A percentile compares a stretch with the other conserved stretches of the same genome.
Evolutionary conservation across 129 eudicot genomes (phyloP).

Genomic region (Saposhnikovia divaricata): DNA sequence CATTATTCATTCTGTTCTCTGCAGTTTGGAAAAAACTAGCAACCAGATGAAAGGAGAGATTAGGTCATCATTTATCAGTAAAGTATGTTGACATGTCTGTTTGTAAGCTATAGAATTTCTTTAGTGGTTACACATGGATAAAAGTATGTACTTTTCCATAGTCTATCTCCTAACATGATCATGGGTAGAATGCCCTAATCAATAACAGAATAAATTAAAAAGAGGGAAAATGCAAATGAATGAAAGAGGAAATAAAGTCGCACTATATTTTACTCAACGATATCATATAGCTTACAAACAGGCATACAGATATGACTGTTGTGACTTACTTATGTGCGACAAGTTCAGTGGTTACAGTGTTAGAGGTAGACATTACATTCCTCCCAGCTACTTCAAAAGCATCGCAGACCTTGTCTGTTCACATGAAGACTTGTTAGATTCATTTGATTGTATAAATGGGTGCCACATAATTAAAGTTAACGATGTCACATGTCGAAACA

Average conservation of each 20-base stretch:
- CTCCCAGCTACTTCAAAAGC: slow-evolving; percentile 94
- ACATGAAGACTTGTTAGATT: slow-evolving; percentile 18
- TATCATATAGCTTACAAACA: not conserved
- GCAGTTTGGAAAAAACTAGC: not conserved
- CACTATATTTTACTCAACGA: not conserved
- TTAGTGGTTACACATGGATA: not conserved
- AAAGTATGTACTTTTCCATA: not conserved
- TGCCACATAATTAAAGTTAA: not conserved
- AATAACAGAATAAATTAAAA: not conserved
- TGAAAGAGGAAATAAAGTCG: not conserved
- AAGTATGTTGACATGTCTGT: not conserved
- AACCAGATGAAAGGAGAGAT: not conserved
- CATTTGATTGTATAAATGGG: not conserved
- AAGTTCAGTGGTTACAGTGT: slow-evolving; percentile 11
- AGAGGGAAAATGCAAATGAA: not conserved
- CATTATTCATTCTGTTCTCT: not conserved
- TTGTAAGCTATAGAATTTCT: not conserved
- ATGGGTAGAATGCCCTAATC: not conserved
- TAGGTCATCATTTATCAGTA: not conserved
- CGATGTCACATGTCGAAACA: not conserved
- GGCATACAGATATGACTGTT: not conserved
- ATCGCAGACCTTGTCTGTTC: slow-evolving; percentile 78
- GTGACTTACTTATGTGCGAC: slow-evolving; percentile 41
- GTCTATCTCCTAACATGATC: not conserved
- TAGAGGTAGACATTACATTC: slow-evolving; percentile 83